A percentile compares a stretch with the other conserved stretches of the same genome.
Conservation (phyloP, 2,329 filamentous ascomycete genomes). For the Septoria linicola region DNA sequence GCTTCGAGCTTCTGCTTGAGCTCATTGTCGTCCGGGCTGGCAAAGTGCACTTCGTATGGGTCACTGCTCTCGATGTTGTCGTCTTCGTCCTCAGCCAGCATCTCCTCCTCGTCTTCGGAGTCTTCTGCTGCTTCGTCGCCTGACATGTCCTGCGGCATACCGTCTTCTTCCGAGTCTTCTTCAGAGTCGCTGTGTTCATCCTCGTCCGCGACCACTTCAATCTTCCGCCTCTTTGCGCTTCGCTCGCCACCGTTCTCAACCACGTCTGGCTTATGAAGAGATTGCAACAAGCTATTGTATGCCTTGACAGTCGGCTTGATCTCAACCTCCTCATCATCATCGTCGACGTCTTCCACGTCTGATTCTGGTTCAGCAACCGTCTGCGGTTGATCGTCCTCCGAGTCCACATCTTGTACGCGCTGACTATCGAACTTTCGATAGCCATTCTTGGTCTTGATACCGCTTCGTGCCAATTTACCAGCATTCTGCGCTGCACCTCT, state of each 20-base stretch:
- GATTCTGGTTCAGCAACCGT: slow-evolving; percentile 25
- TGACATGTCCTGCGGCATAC: slow-evolving; percentile 48
- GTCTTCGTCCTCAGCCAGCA: slow-evolving; percentile 21
- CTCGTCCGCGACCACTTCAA: slow-evolving; percentile 36
- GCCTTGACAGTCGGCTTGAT: slow-evolving; percentile 40
- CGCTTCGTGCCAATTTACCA: slow-evolving; percentile 34
- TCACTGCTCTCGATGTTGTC: slow-evolving; percentile 42
- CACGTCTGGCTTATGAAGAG: slow-evolving; percentile 47
- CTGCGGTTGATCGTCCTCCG: slow-evolving; percentile 27
- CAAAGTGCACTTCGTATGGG: slow-evolving; percentile 80
- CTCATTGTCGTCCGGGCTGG: slow-evolving; percentile 61
- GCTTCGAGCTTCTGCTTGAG: slow-evolving; percentile 54
- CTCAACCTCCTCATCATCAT: slow-evolving; percentile 37
- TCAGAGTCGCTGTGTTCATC: slow-evolving; percentile 44
- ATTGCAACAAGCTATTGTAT: slow-evolving; percentile 58
- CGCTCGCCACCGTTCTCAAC: slow-evolving; percentile 43
- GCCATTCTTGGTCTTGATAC: slow-evolving; percentile 35
- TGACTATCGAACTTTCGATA: slow-evolving; percentile 40
- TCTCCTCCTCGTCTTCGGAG: slow-evolving; percentile 15
- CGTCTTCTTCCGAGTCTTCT: slow-evolving; percentile 46
- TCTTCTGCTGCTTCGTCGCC: slow-evolving; percentile 45
- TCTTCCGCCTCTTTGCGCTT: slow-evolving; percentile 55
- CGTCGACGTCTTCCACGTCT: slow-evolving; percentile 29
- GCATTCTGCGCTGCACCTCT: slow-evolving; percentile 24
- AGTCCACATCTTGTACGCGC: slow-evolving; percentile 35